Evolutionary conservation across 306 rosid genomes (phyloP), one percentile per base, ranked within the genome.

Genomic region (Ammopiptanthus mongolicus): DNA sequence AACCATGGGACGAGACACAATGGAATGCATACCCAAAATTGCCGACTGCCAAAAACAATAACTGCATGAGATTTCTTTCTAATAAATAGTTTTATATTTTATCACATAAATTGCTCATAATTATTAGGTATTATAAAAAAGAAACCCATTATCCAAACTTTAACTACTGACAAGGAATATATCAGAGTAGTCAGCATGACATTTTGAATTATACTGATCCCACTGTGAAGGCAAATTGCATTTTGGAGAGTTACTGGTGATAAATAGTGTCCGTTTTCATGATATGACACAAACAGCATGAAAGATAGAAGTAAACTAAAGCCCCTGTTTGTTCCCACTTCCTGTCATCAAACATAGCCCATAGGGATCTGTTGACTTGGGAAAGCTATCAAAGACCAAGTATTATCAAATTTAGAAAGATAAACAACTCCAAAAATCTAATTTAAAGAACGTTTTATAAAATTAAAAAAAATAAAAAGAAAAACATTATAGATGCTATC

Each of bases 1-100:
- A 68, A 88, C 93, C 82, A 82, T 79, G 0, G 96, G 93, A 63
- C 91, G 91, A 70, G 31, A 76, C 75, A 91, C 91, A 9, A 89
- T 91, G n/a, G 96, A 89, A 85, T 91, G 96, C 97, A 91, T 89
- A 52, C 96, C 96, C 88, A 91, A 82, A 81, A 91, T 85, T 64
- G 97, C 93, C 0, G 91, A 91, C 96, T 91, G 89, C 85, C 75
- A 86, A 78, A 60, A 77, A 31, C 51, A 73, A 52, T 10, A 65
- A 34, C 56, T 9, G 37, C 50, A 21, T 77, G 14, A 81, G 56
- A 55, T 34, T 62, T 36, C 31, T 65, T 60, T 58, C 36, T 13
- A 65, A 22, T 64, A 44, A 48, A 5, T 8, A 21, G 0, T 3
- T 33, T 5, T 46, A 67, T 3, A 60, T 56, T 75, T 52, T 19